Evolutionary conservation across 2,329 filamentous ascomycete genomes (phyloP).

Genomic region (Thelonectria rubi): DNA sequence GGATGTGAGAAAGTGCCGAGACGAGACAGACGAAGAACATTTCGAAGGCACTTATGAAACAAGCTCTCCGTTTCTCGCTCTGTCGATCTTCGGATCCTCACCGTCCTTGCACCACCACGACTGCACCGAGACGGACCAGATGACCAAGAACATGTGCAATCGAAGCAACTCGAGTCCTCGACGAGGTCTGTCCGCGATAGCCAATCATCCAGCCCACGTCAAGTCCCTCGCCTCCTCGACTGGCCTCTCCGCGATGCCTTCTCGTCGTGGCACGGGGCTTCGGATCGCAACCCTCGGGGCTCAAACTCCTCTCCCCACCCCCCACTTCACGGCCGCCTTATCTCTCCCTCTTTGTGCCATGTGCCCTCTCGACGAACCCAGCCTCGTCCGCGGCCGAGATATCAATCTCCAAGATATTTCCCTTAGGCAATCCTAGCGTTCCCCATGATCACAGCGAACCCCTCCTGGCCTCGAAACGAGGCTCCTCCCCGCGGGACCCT

Average conservation of each 20-base stretch:
- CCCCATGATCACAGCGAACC: conserved; percentile 12
- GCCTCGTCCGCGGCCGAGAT: not conserved
- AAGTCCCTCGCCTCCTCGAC: conserved; percentile 5
- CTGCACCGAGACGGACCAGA: not conserved
- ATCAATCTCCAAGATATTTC: not conserved
- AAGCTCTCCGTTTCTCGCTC: not conserved
- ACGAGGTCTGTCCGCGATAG: not conserved
- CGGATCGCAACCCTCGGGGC: not conserved
- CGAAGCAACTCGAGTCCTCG: not conserved
- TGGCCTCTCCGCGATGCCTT: conserved; percentile 2
- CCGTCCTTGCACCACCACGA: not conserved
- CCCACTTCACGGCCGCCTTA: conserved; percentile 1
- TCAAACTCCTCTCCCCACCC: not conserved
- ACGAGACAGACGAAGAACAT: not conserved
- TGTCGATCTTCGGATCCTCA: not conserved
- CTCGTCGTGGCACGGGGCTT: not conserved
- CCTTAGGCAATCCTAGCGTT: not conserved
- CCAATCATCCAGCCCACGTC: conserved; percentile 16
- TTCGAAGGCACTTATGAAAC: not conserved
- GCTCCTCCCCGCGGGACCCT: conserved; percentile 2
- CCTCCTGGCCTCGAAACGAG: not conserved
- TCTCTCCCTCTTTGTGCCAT: not conserved
- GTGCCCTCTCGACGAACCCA: not conserved
- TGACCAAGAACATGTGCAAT: conserved; percentile 4
- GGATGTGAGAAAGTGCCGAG: conserved; percentile 1